Evolutionary conservation across 441 rosid species (phyloP), one percentile per base, ranked within the genome.

Genomic region (Brassica balearica): DNA sequence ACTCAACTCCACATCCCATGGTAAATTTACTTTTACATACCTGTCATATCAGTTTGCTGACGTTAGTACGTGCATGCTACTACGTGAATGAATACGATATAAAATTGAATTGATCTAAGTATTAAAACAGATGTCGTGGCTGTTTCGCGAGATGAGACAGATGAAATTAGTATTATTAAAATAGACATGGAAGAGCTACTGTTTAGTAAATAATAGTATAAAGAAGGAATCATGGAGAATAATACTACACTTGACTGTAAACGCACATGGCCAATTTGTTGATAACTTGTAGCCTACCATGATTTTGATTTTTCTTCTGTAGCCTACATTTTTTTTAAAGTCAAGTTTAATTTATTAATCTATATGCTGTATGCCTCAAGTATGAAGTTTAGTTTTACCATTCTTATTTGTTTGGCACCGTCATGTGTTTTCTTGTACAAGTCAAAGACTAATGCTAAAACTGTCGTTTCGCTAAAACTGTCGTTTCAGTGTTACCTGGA

Each of bases 141-240:
- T 78, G 82, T 68, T 78, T 78, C 82, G 68, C 65, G 74, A 78
- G 70, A 73, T 46, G 82, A 78, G 78, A 78, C 77, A 68, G 70
- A 25, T 72, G 74, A 68, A 22, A 73, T 34, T 68, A 78, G 12
- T 67, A 67, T 67, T 60, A 23, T 68, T 6, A 61, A 60, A 68
- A 67, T 48, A 68, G 58, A 15, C 36, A 2, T 22, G 29, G 68
- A 32, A 46, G 38, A 68, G 75, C 46, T 79, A 62, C 69, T 62
- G 19, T 34, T 68, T 74, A 56, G 27, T 48, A 6, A 38, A 10
- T 22, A 68, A 11, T 60, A 56, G 17, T 72, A 73, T 15, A 32
- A 25, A 58, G 32, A 29, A 41, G 56, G 75, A 63, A 74, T 73
- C 74, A 61, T n/a, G 25, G 82, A 78, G 82, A 78, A 78, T 78